Conservation (phyloP, 495 filamentous ascomycete genomes). For the Talaromyces stipitatus region DNA sequence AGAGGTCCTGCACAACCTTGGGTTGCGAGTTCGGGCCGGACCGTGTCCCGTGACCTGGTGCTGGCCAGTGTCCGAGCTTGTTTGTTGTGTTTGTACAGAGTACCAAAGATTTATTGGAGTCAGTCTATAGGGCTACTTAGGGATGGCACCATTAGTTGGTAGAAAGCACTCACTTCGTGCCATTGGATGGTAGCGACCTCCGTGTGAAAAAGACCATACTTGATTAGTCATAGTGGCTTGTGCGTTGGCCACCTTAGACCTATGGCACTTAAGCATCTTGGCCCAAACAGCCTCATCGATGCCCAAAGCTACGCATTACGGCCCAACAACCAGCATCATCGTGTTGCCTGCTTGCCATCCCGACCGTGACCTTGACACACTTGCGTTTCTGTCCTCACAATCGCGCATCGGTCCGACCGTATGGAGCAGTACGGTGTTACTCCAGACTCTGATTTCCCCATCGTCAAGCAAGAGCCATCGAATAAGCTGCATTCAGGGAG, state of each 20-base stretch:
- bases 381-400: background rate
- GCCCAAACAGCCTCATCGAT: background rate
- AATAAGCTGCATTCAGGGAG: background rate
- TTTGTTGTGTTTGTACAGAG: no score
- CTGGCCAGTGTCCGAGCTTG: no score
- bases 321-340: background rate
- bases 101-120: no score
- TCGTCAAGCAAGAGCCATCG: background rate
- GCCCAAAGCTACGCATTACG: slow-evolving; percentile 2
- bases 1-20: no score
- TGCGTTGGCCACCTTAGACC: background rate
- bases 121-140: no score
- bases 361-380: background rate
- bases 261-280: no score
- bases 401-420: background rate
- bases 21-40: no score
- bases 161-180: background rate
- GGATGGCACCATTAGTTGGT: background rate
- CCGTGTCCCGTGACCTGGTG: no score
- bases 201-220: background rate
- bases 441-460: background rate
- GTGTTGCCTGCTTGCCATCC: background rate
- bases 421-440: background rate
- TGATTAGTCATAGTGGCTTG: background rate
- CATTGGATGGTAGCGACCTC: background rate